Evolutionary conservation across 805 yeast species (phyloP).

Genomic region (Priceomyces castillae): DNA sequence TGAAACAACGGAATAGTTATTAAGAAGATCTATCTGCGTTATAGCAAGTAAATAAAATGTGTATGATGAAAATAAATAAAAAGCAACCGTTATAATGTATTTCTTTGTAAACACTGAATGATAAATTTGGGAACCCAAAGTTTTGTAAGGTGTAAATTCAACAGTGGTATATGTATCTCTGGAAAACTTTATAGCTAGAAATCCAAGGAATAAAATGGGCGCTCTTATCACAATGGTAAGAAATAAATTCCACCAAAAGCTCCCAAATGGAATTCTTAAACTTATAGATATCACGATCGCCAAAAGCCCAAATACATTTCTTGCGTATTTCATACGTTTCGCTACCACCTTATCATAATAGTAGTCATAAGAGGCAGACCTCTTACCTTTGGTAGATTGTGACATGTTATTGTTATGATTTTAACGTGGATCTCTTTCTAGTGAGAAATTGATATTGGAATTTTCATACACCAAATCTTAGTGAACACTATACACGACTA

Average conservation of each 20-base stretch:
- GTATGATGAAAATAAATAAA: conserved; percentile 23
- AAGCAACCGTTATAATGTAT: conserved; percentile 16
- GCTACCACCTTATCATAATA: conserved; percentile 27
- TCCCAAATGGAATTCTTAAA: conserved; percentile 26
- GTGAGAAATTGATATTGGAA: neutral
- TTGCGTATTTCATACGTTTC: conserved; percentile 35
- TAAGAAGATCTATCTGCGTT: conserved; percentile 24
- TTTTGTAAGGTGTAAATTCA: conserved; percentile 28
- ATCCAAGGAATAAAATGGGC: conserved; percentile 31
- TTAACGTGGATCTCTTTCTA: neutral
- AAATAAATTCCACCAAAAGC: conserved; percentile 31
- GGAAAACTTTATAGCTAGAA: conserved; percentile 24
- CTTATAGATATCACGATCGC: conserved; percentile 24
- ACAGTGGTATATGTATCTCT: conserved; percentile 28
- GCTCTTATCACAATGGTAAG: conserved; percentile 21
- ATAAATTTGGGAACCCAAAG: conserved; percentile 32
- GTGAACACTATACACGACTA: neutral
- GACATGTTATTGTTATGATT: conserved; percentile 3
- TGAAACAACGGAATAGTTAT: conserved; percentile 30
- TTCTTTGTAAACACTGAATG: conserved; percentile 17
- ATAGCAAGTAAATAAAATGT: conserved; percentile 23
- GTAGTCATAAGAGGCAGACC: conserved; percentile 7
- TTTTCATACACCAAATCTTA: neutral
- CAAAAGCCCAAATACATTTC: conserved; percentile 27
- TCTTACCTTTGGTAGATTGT: conserved; percentile 4